A percentile compares a stretch with the other conserved stretches of the same genome.
These are phyloP conservation scores for Pseudopyrenochaeta lycopersici DNA, from an alignment of 2,329 filamentous ascomycete species.

Conservation along the genomic window DNA sequence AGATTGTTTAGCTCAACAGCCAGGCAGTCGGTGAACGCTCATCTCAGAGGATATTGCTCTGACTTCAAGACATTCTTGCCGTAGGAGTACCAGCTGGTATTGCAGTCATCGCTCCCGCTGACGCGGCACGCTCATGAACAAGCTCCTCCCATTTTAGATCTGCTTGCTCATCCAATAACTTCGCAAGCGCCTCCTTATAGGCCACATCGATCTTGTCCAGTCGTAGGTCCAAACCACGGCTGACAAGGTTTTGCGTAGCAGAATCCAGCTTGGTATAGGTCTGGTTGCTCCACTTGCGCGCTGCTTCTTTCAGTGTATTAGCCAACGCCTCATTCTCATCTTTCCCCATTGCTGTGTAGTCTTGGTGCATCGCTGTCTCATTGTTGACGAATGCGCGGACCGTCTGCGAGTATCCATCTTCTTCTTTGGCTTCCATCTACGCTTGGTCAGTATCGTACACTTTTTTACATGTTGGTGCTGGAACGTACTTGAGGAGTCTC, in stretches of 20 bases:
- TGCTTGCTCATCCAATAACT: conserved; percentile 9
- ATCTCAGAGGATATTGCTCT: too few relatives aligned
- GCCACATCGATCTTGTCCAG: conserved; percentile 17
- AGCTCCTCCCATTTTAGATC: background rate
- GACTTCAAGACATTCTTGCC: too few relatives aligned
- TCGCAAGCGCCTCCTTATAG: conserved; percentile 12
- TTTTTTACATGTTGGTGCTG: background rate
- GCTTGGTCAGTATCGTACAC: background rate
- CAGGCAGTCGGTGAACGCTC: too few relatives aligned
- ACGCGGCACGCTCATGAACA: background rate
- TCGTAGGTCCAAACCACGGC: conserved; percentile 19
- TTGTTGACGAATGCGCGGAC: conserved; percentile 12
- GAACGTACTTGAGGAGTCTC: conserved; percentile 5
- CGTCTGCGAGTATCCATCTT: background rate
- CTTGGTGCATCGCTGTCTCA: conserved; percentile 5
- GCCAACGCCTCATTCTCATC: conserved; percentile 24
- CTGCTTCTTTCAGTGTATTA: conserved; percentile 13
- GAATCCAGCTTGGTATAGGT: conserved; percentile 7
- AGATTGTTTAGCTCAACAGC: too few relatives aligned
- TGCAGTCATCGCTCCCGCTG: background rate
- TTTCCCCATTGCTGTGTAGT: conserved; percentile 4
- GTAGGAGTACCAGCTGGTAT: background rate
- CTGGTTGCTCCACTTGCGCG: conserved; percentile 19
- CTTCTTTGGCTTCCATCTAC: background rate
- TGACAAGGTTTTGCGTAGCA: conserved; percentile 2